Conservation (phyloP, 345 rosid genomes). For the Psidium guajava region DNA sequence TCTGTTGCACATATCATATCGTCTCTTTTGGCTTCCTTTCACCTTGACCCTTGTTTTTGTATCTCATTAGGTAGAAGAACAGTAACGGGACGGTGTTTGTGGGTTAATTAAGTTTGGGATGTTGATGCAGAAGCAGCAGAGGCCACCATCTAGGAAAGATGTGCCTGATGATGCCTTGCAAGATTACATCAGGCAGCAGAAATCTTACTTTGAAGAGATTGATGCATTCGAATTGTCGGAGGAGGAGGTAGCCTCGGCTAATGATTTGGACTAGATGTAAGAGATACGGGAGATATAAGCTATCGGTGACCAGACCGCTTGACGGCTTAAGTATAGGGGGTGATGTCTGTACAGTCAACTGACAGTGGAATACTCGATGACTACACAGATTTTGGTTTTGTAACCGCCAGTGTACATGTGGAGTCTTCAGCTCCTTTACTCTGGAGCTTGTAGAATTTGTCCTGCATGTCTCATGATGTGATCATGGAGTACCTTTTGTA, state of each 20-base stretch:
- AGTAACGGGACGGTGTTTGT: background rate
- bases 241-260: conserved; percentile 45
- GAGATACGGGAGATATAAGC: background rate
- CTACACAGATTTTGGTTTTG: background rate
- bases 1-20: background rate
- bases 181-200: conserved; percentile 49
- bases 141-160: conserved; percentile 3
- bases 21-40: background rate
- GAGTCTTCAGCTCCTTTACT: background rate
- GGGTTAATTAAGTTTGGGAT: background rate
- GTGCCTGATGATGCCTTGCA: conserved; percentile 8
- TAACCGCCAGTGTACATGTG: background rate
- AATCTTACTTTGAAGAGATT: conserved; percentile 64
- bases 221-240: conserved; percentile 65
- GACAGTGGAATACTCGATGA: background rate
- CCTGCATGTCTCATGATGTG: background rate
- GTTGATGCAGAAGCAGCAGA: conserved; percentile 29
- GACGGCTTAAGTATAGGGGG: background rate
- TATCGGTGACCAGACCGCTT: background rate
- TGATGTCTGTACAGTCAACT: background rate
- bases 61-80: background rate
- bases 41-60: background rate
- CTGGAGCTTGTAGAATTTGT: background rate
- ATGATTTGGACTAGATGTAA: conserved; percentile 31
- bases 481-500: background rate